Evolutionary conservation across 768 basidiomycete genomes (phyloP), one percentile per base, ranked within the genome.

Genomic region (Lactarius tabidus): DNA sequence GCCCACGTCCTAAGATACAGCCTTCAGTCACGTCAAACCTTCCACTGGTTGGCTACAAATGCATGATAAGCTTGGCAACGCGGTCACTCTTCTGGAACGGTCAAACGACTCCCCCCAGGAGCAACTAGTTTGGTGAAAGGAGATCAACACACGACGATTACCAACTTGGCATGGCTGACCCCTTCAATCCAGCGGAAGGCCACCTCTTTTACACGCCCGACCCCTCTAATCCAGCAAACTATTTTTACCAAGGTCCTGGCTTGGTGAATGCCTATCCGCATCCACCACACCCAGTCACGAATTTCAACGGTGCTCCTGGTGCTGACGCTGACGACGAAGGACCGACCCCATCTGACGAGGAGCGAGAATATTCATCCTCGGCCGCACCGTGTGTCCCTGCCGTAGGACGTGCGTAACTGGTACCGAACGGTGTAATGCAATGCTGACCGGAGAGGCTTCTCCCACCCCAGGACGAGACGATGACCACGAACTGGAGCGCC

Each of bases 371-470:
- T 18, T 3, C 7, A 20, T 3, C 43, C 20, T 9, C 6, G 8
- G 43, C 43, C 4, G 43, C 43, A n/a, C 43, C 43, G n/a, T 33
- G 6, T 20, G 15, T n/a, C 29, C 17, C 29, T 17, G 15, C 38
- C n/a, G 39, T 18, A 41, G 29, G 38, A 41, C 18, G 60, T 61
- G 41, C 54, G 60, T 62, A 31, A 23, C 8, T n/a, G n/a, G 43
- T 43, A 23, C 23, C 43, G 20, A 45, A n/a, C n/a, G 10, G 12
- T n/a, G 43, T 10, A 45, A 45, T 45, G 43, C 4, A n/a, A 45
- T 23, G 28, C 52, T 29, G 52, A 53, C 52, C 4, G 28, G 8
- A 29, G 28, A 53, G 28, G 2, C 4, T 14, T 26, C 29, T 53
- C 52, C 18, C 14, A 52, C 26, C 9, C 15, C 52, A 53, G 52